Base-by-base conservation (phyloP, 257 asterid species). In the Penstemon newberryi region DNA sequence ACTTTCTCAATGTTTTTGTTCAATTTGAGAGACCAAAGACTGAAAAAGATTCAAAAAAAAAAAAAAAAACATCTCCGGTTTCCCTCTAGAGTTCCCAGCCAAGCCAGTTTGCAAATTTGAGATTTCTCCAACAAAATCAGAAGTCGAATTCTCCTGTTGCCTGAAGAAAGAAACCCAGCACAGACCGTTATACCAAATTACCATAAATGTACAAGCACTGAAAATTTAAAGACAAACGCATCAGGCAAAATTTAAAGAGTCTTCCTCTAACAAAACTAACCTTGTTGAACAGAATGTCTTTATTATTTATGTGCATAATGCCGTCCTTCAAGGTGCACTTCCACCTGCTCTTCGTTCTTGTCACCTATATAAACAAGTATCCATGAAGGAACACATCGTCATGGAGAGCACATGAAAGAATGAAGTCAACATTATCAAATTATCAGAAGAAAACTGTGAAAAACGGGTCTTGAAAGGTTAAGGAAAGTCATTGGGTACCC, bases 311-410 rank as follows among this genome's bases (percentile, higher is more conserved):
- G 86, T 88, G 98, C 98, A 93, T 93, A 71, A 93, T 86, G 65
- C 98, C 98, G 75, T 88, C 89, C 87, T 90, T 90, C 77, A 93
- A 78, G 49, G 85, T 84, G 90, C 97, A 93, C 50, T 93, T 93
- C 98, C 98, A 93, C 90, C 86, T 84, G 95, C 95, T 93, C 88
- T 93, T 93, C 67, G 97, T 90, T 65, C 97, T 89, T 6, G 99
- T 93, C 64, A 93, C 97, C 97, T 90, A 61, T 57, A 69, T 33
- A 62, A 67, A 63, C 39, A 76, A 74, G 41, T 19, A 9, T 25
- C 19, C 44, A 10, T 42, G 42, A 49, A 39, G 37, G 72, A 63
- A 7, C 39, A 9, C 61, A 58, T 18, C 63, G 8, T 12, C 5
- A 12, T 46, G 53, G 18, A 19, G 12, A 1, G 50, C 12, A 19